Percentiles rank a stretch among this genome's conserved stretches.
phyloP scores from a whole-genome alignment of 2,329 filamentous ascomycete species.

The Colletotrichum sojae region DNA sequence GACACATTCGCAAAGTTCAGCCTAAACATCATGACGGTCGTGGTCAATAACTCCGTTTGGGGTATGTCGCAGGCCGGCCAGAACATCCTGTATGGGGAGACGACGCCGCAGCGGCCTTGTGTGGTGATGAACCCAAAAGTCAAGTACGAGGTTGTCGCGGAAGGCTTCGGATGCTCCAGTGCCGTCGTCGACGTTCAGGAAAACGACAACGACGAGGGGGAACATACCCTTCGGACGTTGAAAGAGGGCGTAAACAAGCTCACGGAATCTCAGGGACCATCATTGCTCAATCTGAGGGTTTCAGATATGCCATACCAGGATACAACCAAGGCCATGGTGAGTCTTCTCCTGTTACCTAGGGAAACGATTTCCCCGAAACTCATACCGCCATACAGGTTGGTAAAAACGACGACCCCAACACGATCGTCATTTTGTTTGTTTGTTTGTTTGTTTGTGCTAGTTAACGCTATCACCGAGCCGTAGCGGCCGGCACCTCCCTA shows the following conservation, averaged over 20 bases:
- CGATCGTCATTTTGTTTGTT: constrained; percentile 21
- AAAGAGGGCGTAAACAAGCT: not conserved
- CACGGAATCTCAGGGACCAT: not conserved
- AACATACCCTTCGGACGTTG: constrained; percentile 11
- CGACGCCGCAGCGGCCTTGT: constrained; percentile 26
- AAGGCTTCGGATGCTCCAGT: constrained; percentile 21
- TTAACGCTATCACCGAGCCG: no score
- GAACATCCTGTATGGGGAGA: constrained; percentile 25
- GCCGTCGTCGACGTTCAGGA: constrained; percentile 20
- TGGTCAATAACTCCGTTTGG: constrained; percentile 30
- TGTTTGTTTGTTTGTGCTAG: no score
- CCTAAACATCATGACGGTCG: constrained; percentile 24
- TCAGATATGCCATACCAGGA: constrained; percentile 26
- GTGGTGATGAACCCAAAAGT: constrained; percentile 26
- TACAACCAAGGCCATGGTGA: constrained; percentile 23
- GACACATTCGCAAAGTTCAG: constrained; percentile 30
- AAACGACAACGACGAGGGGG: not conserved
- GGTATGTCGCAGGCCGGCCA: constrained; percentile 32
- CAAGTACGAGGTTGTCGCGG: constrained; percentile 18
- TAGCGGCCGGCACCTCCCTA: no score
- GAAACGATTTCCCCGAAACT: not conserved
- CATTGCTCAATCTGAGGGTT: constrained; percentile 19
- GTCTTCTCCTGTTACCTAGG: not conserved
- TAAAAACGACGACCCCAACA: constrained; percentile 14
- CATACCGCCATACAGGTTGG: constrained; percentile 3